Evolutionary conservation across 257 asterid genomes (phyloP), one percentile per base, ranked within the genome.

Genomic region (Ehretia macrophylla): DNA sequence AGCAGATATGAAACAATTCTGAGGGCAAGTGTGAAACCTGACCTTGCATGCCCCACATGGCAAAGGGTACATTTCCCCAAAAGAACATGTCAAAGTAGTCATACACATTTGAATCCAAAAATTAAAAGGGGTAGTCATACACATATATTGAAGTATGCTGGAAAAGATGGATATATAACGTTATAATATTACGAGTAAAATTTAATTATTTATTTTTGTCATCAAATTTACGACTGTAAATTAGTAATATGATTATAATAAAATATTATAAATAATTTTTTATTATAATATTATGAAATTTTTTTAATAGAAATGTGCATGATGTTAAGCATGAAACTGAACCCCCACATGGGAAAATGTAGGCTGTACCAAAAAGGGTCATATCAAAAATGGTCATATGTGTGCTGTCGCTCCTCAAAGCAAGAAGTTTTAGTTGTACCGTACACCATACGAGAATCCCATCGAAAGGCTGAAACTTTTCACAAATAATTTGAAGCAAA

Each of bases 391-490:
- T 38, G 44, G 44, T 56, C 11, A 35, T 37, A n/a, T 18, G 27
- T 21, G 27, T 38, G 32, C 27, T 32, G 6, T 56, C 62, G 14
- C n/a, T n/a, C n/a, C n/a, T 14, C 45, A 56, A 8, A 32, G 16
- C 0, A 38, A 19, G 14, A 56, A 11, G 23, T 17, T 16, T 14
- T 38, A 39, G 63, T 38, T 38, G 18, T 17, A 40, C 50, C 62
- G 62, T 58, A 56, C 60, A 55, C 17, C 51, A 42, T 27, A 40
- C 17, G 51, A 58, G 63, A 58, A 18, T n/a, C n/a, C n/a, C n/a
- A n/a, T n/a, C n/a, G n/a, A n/a, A n/a, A n/a, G n/a, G n/a, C n/a
- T n/a, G n/a, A n/a, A n/a, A n/a, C n/a, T n/a, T n/a, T n/a, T n/a
- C n/a, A n/a, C n/a, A n/a, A 38, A 38, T 38, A 38, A 38, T 38